Base-by-base conservation (phyloP, 1,284 basidiomycete genomes). In the Austroboletus novae-zelandiae region DNA sequence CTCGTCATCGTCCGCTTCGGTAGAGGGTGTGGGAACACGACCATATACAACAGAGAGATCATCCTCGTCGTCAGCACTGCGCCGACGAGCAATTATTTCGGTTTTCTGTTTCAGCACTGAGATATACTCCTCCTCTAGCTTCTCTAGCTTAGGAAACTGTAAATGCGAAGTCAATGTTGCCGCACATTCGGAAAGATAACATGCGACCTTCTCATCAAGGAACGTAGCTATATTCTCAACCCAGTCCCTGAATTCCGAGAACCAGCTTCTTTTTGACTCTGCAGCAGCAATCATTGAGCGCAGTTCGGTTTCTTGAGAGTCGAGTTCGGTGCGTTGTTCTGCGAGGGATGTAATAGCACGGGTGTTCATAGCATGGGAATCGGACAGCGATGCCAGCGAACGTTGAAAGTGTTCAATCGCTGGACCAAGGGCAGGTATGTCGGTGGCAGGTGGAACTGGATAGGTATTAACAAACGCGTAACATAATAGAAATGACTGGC, bases 261-360 rank as follows among this genome's bases (percentile, higher is more conserved):
- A 94, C 92, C 93, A 98, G 40, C 86, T 84, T 42, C 89, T 76
- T 69, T 96, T 96, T 42, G 75, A 78, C 64, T 94, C 94, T 1
- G 91, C 87, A 51, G 77, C 76, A 40, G 78, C 79, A 4, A 97
- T 86, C 76, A 95, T 86, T 27, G 80, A 75, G 14, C 93, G 79
- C 68, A 98, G 75, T 55, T 94, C 91, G 17, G 71, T 72, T 66
- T 96, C 94, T 50, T 92, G 84, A 20, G 74, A 67, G 43, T 91
- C 86, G 1, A 96, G 73, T 54, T 86, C 78, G 0, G 73, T 68
- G n/a, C 83, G 76, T 61, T 98, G 92, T 48, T 79, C 74, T 0
- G 78, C 78, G 5, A 94, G 68, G 9, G 81, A 74, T 4, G 76
- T 73, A 35, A 93, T 72, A 1, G 84, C 72, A 13, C 80, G 67